Base-by-base conservation (phyloP, 2,329 filamentous ascomycete species). In the Cercospora sp. region DNA sequence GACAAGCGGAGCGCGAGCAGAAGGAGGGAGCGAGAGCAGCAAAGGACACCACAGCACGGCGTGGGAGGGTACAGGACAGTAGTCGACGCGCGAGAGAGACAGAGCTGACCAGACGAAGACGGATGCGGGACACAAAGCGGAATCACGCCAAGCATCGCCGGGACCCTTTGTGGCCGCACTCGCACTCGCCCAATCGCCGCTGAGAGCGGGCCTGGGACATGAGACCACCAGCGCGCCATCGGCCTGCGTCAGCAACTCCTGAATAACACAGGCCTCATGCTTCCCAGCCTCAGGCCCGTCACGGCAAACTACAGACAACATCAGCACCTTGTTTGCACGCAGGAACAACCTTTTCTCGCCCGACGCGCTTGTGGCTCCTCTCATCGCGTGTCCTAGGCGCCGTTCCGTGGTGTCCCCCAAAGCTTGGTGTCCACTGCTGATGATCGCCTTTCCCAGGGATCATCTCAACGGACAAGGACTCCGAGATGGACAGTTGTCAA, bases 351-450 rank as follows among this genome's bases (percentile, higher is more conserved):
- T 43, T 3, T 43, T 16, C 3, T 43, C 37, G 37, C 37, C 37
- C 0, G 0, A 43, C 37, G 37, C 37, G 37, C 37, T 43, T 43
- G 37, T n/a, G 37, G 37, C 37, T 43, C 16, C 6, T n/a, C 37
- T 43, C 37, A 43, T 43, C 37, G 37, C 49, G 21, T 26, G 18
- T 53, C 49, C 21, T n/a, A 16, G 24, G 3, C 45, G 21, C 49
- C 49, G 24, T 28, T 28, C 49, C 49, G 49, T 55, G 24, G 49
- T 55, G 49, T 55, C 49, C 49, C 49, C 24, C 49, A n/a, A 55
- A 55, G 49, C 49, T 55, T 55, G 49, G 49, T 55, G 49, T 55
- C 49, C 49, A 55, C 49, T 30, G 49, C 49, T 49, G 45, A 59
- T 59, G 57, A 59, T 59, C 57, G 26, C 28, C 30, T 12, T 26